phyloP scores from a whole-genome alignment of 2,329 filamentous ascomycete genomes.

The Pseudocercospora ulei region DNA sequence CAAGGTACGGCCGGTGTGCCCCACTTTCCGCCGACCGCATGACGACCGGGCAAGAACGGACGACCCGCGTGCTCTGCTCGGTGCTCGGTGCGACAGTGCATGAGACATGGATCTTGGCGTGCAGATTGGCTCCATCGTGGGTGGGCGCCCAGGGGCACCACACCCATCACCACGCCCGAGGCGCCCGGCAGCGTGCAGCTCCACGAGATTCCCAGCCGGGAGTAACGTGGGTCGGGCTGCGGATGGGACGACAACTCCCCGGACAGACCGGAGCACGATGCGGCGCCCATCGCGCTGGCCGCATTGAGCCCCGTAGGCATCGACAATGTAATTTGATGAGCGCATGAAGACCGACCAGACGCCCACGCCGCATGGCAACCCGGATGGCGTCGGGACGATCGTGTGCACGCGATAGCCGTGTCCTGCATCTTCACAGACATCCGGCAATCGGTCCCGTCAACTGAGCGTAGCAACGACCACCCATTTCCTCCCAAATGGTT shows the following conservation, averaged over 20 bases:
- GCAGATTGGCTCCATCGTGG: conserved; percentile 46
- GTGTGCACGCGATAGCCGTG: conserved; percentile 36
- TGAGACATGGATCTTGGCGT: conserved; percentile 50
- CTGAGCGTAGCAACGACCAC: conserved; percentile 47
- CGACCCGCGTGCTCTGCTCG: not conserved
- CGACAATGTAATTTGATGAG: conserved; percentile 52
- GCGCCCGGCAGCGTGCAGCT: conserved; percentile 46
- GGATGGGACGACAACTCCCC: conserved; percentile 55
- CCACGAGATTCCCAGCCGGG: conserved; percentile 60
- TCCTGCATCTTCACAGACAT: no score
- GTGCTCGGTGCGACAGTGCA: conserved; percentile 38
- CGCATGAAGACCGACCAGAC: conserved; percentile 46
- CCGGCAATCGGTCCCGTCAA: no score
- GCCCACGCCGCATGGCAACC: conserved; percentile 43
- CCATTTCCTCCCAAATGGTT: conserved; percentile 40
- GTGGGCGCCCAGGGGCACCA: conserved; percentile 53
- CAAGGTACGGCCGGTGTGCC: conserved; percentile 10
- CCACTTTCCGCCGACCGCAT: no score
- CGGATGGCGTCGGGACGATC: conserved; percentile 44
- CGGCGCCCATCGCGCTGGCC: conserved; percentile 70
- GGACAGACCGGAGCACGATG: conserved; percentile 69
- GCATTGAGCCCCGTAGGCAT: conserved; percentile 65
- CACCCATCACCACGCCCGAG: conserved; percentile 42
- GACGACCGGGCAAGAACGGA: not conserved
- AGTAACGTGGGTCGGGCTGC: conserved; percentile 51